Percentiles rank a stretch among this genome's conserved stretches.
These are phyloP conservation scores for Rhododendron ovatum DNA, from an alignment of 148 eudicot species.

Conservation along the genomic window DNA sequence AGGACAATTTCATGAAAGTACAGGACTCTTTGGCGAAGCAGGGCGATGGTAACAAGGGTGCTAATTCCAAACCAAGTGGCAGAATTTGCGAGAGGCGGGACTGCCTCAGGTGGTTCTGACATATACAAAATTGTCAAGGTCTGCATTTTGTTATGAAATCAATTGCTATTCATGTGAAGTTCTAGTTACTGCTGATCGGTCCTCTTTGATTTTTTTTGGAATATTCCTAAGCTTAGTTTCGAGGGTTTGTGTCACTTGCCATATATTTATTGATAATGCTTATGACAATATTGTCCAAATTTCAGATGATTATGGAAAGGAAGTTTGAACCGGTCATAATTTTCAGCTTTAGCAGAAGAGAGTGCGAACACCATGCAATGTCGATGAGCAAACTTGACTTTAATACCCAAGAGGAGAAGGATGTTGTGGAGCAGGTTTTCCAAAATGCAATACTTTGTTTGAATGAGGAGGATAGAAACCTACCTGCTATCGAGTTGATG, in stretches of 20 bases:
- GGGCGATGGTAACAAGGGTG: constrained; percentile 44
- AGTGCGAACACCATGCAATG: constrained; percentile 99
- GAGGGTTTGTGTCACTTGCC: too few relatives aligned
- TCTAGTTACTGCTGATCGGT: background rate
- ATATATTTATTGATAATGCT: background rate
- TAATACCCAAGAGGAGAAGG: constrained; percentile 82
- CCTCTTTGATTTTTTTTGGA: background rate
- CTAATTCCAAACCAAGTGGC: constrained; percentile 55
- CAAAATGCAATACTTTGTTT: constrained; percentile 74
- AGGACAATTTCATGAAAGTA: constrained; percentile 76
- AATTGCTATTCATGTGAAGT: background rate
- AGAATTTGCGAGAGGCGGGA: constrained; percentile 84
- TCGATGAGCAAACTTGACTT: constrained; percentile 96
- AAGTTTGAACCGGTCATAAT: constrained; percentile 97
- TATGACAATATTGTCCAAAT: background rate
- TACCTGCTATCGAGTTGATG: constrained; percentile 95
- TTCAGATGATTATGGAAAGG: constrained; percentile 98
- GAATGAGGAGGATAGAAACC: constrained; percentile 84
- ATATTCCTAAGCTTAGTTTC: background rate
- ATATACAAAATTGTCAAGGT: constrained; percentile 98
- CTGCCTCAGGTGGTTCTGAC: constrained; percentile 77
- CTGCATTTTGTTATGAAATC: background rate
- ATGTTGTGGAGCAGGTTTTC: constrained; percentile 83
- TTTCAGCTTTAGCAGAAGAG: constrained; percentile 97
- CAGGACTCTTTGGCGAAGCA: constrained; percentile 79